Percentiles rank a stretch among this genome's conserved stretches.
phyloP scores from a whole-genome alignment of 108 stramenopile species.

The Cyclotella distinguenda region DNA sequence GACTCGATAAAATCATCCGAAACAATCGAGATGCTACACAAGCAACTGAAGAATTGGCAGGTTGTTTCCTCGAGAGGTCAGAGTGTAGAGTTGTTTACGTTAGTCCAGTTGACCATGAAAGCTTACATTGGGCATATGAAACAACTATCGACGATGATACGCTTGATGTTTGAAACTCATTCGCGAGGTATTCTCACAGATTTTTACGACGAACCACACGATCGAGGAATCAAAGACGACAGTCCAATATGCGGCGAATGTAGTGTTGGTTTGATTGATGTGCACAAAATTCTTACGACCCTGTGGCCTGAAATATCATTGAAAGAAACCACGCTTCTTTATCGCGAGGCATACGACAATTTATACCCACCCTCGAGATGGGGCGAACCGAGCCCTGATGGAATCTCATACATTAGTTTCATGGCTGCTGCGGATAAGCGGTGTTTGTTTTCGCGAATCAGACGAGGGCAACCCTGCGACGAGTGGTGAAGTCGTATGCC shows the following conservation, averaged over 20 bases:
- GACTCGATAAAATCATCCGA: constrained; percentile 14
- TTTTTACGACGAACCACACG: constrained; percentile 18
- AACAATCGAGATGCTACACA: constrained; percentile 3
- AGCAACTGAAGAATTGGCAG: background rate
- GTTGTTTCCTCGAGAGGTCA: background rate
- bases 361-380: constrained; percentile 25
- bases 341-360: constrained; percentile 27
- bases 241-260: background rate
- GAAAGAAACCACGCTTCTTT: constrained; percentile 15
- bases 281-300: constrained; percentile 29
- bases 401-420: constrained; percentile 37
- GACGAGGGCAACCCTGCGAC: background rate
- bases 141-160: constrained; percentile 27
- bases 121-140: constrained; percentile 15
- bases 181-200: constrained; percentile 25
- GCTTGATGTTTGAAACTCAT: constrained; percentile 57
- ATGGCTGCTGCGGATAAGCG: constrained; percentile 28
- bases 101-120: constrained; percentile 27
- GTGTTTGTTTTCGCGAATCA: constrained; percentile 21
- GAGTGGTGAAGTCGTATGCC: background rate
- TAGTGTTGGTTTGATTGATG: constrained; percentile 13
- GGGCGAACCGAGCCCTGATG: constrained; percentile 21
- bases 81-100: constrained; percentile 15
- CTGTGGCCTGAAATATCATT: constrained; percentile 22
- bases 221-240: too few species aligned